Percentiles rank a stretch among this genome's conserved stretches.
Conservation (phyloP, 2,329 filamentous ascomycete species). For the Exophiala sp. region DNA sequence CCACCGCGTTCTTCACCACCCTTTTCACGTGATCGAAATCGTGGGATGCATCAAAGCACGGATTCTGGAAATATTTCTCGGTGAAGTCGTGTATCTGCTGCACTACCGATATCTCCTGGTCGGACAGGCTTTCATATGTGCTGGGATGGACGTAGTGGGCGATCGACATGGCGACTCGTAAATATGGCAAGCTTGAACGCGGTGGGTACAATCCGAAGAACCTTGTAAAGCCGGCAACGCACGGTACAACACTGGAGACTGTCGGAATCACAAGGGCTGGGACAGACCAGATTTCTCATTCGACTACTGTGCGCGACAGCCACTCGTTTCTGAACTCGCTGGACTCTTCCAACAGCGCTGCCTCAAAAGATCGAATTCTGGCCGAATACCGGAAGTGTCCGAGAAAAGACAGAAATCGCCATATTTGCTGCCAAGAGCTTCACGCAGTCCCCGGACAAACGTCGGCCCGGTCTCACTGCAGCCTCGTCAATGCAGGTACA, state of each 20-base stretch:
- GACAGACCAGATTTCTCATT: not conserved
- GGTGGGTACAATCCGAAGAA: too few species aligned
- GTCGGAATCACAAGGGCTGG: not conserved
- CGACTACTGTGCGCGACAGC: too few species aligned
- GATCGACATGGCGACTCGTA: slow-evolving; percentile 6
- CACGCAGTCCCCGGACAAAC: not conserved
- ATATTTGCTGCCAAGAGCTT: not conserved
- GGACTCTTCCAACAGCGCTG: not conserved
- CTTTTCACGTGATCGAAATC: slow-evolving; percentile 80
- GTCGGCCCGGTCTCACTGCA: not conserved
- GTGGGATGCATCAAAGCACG: slow-evolving; percentile 65
- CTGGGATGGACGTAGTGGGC: slow-evolving; percentile 20
- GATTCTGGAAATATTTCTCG: slow-evolving; percentile 26
- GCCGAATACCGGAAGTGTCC: not conserved
- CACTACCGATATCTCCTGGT: slow-evolving; percentile 20
- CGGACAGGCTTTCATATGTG: slow-evolving; percentile 22
- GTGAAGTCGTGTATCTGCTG: slow-evolving; percentile 24
- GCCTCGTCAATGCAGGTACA: not conserved
- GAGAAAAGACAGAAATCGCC: not conserved
- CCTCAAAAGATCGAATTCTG: not conserved
- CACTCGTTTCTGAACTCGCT: not conserved
- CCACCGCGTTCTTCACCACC: slow-evolving; percentile 65
- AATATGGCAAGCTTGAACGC: not conserved
- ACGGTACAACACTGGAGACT: not conserved
- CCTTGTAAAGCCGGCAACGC: not conserved